Evolutionary conservation across 2,329 filamentous ascomycete species (phyloP).

Genomic region (Calonectria hawksworthii): DNA sequence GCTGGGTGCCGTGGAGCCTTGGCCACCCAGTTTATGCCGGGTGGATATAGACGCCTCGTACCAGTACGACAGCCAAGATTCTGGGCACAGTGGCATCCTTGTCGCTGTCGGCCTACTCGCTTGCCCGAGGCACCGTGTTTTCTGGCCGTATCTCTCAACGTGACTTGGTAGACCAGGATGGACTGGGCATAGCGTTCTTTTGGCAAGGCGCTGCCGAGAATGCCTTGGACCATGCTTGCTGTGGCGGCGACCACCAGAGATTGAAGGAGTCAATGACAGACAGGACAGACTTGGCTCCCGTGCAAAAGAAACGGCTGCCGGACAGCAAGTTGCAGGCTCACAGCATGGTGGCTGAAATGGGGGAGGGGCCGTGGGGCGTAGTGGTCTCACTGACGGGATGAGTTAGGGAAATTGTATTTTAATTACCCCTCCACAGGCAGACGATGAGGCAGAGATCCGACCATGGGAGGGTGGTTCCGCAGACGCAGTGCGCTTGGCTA

Average conservation of each 20-base stretch:
- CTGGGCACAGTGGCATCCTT: slow-evolving; percentile 28
- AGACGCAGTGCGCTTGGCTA: slow-evolving; percentile 31
- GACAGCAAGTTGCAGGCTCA: slow-evolving; percentile 24
- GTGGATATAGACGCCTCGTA: slow-evolving; percentile 30
- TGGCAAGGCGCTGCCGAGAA: slow-evolving; percentile 19
- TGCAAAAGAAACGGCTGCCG: slow-evolving; percentile 25
- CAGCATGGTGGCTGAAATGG: slow-evolving; percentile 31
- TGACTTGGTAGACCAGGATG: slow-evolving; percentile 23
- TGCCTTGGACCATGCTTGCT: slow-evolving; percentile 36
- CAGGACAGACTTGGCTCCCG: slow-evolving; percentile 14
- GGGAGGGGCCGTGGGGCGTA: neutral
- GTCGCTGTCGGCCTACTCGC: slow-evolving; percentile 29
- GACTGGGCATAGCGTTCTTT: slow-evolving; percentile 7
- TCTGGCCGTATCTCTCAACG: slow-evolving; percentile 23
- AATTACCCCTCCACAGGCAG: slow-evolving; percentile 32
- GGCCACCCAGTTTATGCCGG: slow-evolving; percentile 18
- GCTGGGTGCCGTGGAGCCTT: slow-evolving; percentile 15
- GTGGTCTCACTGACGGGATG: slow-evolving; percentile 22
- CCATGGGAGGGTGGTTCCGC: slow-evolving; percentile 32
- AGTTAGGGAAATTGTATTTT: slow-evolving; percentile 19
- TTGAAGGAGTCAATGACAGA: neutral
- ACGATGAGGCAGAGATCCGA: slow-evolving; percentile 43
- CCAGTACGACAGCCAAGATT: slow-evolving; percentile 37
- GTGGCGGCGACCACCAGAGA: neutral
- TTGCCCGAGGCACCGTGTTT: slow-evolving; percentile 24